Evolutionary conservation across 305 asterid genomes (phyloP).

Genomic region (Andrographis paniculata): DNA sequence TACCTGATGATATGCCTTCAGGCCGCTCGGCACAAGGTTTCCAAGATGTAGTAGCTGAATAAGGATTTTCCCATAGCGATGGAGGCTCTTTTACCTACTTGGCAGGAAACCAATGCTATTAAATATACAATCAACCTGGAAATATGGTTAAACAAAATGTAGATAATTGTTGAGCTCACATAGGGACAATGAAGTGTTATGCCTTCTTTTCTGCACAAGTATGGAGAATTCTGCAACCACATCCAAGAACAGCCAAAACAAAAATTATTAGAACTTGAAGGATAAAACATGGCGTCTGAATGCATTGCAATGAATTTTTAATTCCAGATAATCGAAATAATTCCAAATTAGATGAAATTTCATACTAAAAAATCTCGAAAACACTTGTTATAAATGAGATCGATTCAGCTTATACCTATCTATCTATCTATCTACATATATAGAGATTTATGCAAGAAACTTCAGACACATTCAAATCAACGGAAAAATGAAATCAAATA

Average conservation of each 20-base stretch:
- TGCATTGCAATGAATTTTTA: background rate
- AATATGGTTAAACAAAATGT: conserved; percentile 6
- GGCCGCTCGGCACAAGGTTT: conserved; percentile 86
- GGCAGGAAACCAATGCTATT: conserved; percentile 15
- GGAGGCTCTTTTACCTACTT: conserved; percentile 80
- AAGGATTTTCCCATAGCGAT: conserved; percentile 98
- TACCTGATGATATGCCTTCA: conserved; percentile 68
- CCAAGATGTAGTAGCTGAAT: conserved; percentile 96
- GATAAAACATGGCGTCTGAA: conserved; percentile 2
- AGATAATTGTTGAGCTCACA: conserved; percentile 35
- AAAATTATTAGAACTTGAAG: conserved; percentile 11
- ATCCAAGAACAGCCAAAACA: conserved; percentile 12
- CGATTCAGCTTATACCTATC: no score
- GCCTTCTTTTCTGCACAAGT: conserved; percentile 87
- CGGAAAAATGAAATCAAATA: conserved; percentile 6
- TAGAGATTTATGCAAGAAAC: no score
- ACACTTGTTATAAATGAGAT: no score
- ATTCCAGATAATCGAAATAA: conserved; percentile 1
- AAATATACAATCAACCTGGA: conserved; percentile 8
- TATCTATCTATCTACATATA: no score
- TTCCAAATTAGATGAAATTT: no score
- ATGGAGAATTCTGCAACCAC: conserved; percentile 76
- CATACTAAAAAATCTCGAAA: no score
- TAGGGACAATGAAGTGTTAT: conserved; percentile 83
- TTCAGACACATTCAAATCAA: background rate